Evolutionary conservation across 2,329 filamentous ascomycete species (phyloP).

Genomic region (Aphanocladium album): DNA sequence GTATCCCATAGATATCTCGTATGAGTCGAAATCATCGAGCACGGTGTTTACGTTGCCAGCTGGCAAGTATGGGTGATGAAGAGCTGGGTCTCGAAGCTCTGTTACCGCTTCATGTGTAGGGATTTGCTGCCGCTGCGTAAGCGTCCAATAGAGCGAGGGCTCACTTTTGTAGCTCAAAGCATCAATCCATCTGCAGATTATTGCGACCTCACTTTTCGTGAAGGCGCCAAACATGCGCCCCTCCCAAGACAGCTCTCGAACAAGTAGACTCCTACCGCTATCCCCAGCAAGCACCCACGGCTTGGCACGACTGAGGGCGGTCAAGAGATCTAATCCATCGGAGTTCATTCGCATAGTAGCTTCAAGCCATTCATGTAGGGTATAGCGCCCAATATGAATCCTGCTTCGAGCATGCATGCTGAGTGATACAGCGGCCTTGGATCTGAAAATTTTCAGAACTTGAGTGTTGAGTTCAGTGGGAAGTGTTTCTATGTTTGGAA

Average conservation of each 20-base stretch:
- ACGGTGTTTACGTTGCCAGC: background rate
- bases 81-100: background rate
- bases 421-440: background rate
- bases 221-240: slow-evolving; percentile 47
- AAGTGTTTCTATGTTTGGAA: background rate
- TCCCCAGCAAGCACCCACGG: slow-evolving; percentile 36
- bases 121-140: background rate
- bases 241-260: slow-evolving; percentile 38
- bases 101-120: background rate
- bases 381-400: background rate
- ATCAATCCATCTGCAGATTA: background rate
- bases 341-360: background rate
- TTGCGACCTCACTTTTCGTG: slow-evolving; percentile 33
- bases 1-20: background rate
- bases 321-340: background rate
- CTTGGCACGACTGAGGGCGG: background rate
- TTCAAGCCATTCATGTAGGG: background rate
- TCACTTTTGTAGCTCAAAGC: background rate
- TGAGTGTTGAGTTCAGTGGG: background rate
- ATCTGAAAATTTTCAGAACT: background rate
- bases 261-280: slow-evolving; percentile 33
- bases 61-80: background rate
- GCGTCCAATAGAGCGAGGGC: background rate
- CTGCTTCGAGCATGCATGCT: background rate
- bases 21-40: background rate